A percentile compares a stretch with the other conserved stretches of the same genome.
Evolutionary conservation across 371 early-diverging fungal genomes (phyloP).

Genomic region (Massospora cicadina): DNA sequence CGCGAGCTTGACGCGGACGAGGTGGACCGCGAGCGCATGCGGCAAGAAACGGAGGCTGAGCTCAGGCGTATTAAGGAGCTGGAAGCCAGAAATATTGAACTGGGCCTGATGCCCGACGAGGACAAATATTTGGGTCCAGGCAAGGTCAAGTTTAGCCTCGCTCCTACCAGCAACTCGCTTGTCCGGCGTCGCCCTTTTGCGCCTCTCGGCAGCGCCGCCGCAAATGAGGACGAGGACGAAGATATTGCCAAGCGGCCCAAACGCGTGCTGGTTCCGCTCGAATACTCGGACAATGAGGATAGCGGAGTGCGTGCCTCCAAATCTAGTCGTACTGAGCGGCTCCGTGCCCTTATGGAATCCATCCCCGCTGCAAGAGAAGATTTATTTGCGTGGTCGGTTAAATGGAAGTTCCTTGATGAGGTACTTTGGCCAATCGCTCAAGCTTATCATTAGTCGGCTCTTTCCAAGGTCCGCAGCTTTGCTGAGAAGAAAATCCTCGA

Average conservation of each 20-base stretch:
- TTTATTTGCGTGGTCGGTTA: slow-evolving; percentile 51
- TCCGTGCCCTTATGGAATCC: slow-evolving; percentile 28
- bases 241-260: slow-evolving; percentile 22
- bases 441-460: not conserved
- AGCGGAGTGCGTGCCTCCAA: slow-evolving; percentile 11
- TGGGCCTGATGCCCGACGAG: slow-evolving; percentile 6
- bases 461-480: slow-evolving; percentile 45
- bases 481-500: slow-evolving; percentile 59
- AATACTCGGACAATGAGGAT: slow-evolving; percentile 31
- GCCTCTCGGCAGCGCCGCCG: slow-evolving; percentile 24
- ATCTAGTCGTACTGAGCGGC: slow-evolving; percentile 12
- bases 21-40: slow-evolving; percentile 17
- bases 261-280: slow-evolving; percentile 38
- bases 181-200: slow-evolving; percentile 15
- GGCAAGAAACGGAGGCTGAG: slow-evolving; percentile 11
- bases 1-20: slow-evolving; percentile 31
- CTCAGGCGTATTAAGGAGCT: slow-evolving; percentile 1
- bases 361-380: slow-evolving; percentile 66
- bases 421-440: slow-evolving; percentile 19
- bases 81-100: slow-evolving; percentile 11
- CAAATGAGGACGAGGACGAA: slow-evolving; percentile 35
- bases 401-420: slow-evolving; percentile 58
- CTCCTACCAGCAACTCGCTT: slow-evolving; percentile 11
- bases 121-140: slow-evolving; percentile 9
- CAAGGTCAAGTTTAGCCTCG: slow-evolving; percentile 12